These are phyloP conservation scores for Tuber aestivum DNA, from an alignment of 495 filamentous ascomycete genomes.

Conservation along the genomic window DNA sequence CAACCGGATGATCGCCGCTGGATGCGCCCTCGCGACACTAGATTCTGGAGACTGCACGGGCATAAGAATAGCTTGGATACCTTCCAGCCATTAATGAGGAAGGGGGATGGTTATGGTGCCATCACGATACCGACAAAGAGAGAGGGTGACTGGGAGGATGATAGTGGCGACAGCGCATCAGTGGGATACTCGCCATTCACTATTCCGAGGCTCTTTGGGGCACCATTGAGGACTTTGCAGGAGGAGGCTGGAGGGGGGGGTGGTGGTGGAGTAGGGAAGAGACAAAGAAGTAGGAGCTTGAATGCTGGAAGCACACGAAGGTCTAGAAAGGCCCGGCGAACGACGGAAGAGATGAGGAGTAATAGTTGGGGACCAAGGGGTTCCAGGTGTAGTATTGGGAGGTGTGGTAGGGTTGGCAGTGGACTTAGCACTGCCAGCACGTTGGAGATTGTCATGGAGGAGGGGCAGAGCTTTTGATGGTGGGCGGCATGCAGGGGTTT, in stretches of 20 bases:
- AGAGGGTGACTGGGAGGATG: neutral
- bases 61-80: slow-evolving; percentile 1
- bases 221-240: neutral
- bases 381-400: neutral
- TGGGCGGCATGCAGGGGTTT: neutral
- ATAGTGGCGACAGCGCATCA: neutral
- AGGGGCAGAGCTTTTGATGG: neutral
- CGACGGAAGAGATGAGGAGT: slow-evolving; percentile 1
- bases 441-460: slow-evolving; percentile 3
- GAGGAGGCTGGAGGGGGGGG: neutral
- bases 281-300: neutral
- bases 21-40: slow-evolving; percentile 18
- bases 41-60: slow-evolving; percentile 27
- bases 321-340: neutral
- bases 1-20: slow-evolving; percentile 23
- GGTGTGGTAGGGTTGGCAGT: neutral
- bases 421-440: neutral
- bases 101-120: neutral
- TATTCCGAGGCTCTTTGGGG: neutral
- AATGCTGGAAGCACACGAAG: neutral
- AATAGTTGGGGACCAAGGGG: neutral
- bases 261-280: neutral
- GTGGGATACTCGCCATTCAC: neutral
- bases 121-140: neutral
- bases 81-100: neutral